These are phyloP conservation scores for Aspergillus funiculosus DNA, from an alignment of 495 filamentous ascomycete species.

Conservation along the genomic window DNA sequence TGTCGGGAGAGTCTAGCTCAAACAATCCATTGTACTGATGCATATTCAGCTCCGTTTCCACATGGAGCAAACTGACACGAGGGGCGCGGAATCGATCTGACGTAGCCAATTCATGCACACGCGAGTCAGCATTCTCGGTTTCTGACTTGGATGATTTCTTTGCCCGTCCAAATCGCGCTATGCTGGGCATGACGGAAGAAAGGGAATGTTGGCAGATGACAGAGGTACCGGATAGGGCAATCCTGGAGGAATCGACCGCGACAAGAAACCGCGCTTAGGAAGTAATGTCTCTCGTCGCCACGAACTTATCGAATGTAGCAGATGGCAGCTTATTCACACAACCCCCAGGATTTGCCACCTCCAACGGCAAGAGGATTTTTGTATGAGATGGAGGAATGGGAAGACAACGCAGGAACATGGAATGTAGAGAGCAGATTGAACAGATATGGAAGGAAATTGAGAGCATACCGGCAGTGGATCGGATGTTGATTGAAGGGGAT, in stretches of 20 bases:
- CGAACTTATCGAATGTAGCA: too few species aligned
- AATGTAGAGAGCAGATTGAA: conserved; percentile 6
- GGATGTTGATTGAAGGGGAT: conserved; percentile 27
- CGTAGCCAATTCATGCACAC: conserved; percentile 16
- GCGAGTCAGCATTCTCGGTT: conserved; percentile 25
- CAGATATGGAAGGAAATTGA: conserved; percentile 6
- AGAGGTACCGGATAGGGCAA: conserved; percentile 7
- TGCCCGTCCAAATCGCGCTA: conserved; percentile 29
- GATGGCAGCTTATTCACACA: conserved; percentile 1
- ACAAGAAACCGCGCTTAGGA: neutral
- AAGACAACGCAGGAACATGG: neutral
- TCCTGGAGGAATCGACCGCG: conserved; percentile 1
- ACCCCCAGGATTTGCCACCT: neutral
- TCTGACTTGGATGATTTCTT: conserved; percentile 26
- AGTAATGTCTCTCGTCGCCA: neutral
- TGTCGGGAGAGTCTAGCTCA: conserved; percentile 24
- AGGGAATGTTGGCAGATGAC: conserved; percentile 8
- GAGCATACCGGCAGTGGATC: conserved; percentile 21
- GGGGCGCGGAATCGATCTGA: conserved; percentile 29
- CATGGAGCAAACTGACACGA: conserved; percentile 38
- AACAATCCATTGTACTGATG: conserved; percentile 38
- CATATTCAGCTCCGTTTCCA: conserved; percentile 45
- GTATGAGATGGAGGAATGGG: neutral
- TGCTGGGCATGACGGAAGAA: conserved; percentile 18
- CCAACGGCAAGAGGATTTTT: neutral